Conservation (phyloP, 2,329 filamentous ascomycete species). For the Pochonia chlamydosporia region DNA sequence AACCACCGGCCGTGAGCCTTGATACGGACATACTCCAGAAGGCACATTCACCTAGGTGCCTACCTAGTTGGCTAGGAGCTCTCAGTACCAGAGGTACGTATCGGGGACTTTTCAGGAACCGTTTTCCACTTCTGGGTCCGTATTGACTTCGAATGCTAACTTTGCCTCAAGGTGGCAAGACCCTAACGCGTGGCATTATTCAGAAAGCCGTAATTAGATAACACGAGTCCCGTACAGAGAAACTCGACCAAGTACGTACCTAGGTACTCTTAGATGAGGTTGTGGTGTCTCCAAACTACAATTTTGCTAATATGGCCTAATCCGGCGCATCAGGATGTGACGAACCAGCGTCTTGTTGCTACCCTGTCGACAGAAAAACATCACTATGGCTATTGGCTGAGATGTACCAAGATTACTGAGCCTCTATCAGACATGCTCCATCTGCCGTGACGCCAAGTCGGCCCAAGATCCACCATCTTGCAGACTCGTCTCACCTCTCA, state of each 20-base stretch:
- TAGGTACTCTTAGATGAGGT: too few relatives aligned
- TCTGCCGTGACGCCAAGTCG: slow-evolving; percentile 4
- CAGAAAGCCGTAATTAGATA: neutral
- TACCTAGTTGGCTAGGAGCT: too few relatives aligned
- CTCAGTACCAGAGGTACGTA: too few relatives aligned
- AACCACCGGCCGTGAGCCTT: too few relatives aligned
- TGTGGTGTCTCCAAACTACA: too few relatives aligned
- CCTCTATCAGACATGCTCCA: neutral
- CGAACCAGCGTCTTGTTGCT: slow-evolving; percentile 4
- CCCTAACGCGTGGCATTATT: neutral
- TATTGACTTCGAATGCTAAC: neutral
- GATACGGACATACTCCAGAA: too few relatives aligned
- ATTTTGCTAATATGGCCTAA: neutral
- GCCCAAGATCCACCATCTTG: slow-evolving; percentile 5
- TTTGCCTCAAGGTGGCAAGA: neutral
- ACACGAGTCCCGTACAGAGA: too few relatives aligned
- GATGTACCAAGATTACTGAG: neutral
- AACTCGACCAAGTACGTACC: too few relatives aligned
- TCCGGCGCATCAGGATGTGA: neutral
- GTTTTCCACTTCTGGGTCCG: too few relatives aligned
- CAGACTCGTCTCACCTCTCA: slow-evolving; percentile 3
- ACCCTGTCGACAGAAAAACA: neutral
- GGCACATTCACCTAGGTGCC: too few relatives aligned
- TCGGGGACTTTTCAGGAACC: too few relatives aligned
- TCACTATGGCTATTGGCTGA: neutral